These are phyloP conservation scores for Tothia fuscella DNA, from an alignment of 2,329 filamentous ascomycete species.

Conservation along the genomic window DNA sequence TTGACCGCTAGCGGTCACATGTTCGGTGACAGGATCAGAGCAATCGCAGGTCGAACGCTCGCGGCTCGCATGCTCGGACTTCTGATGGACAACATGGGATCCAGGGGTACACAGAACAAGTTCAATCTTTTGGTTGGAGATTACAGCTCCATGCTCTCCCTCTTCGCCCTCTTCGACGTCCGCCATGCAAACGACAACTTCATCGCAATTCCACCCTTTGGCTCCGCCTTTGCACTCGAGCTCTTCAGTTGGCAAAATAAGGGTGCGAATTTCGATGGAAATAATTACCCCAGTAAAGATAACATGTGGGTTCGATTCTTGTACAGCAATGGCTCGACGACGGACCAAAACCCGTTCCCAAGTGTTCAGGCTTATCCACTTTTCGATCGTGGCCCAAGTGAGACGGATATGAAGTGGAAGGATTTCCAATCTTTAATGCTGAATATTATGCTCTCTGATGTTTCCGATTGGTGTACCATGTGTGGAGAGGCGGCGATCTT, in stretches of 20 bases:
- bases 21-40: slow-evolving; percentile 19
- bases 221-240: slow-evolving; percentile 40
- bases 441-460: slow-evolving; percentile 30
- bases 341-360: slow-evolving; percentile 12
- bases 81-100: slow-evolving; percentile 27
- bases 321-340: slow-evolving; percentile 41
- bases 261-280: slow-evolving; percentile 13
- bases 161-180: slow-evolving; percentile 23
- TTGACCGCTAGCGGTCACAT: neutral
- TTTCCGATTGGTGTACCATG: slow-evolving; percentile 39
- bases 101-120: slow-evolving; percentile 26
- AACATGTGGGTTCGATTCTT: slow-evolving; percentile 45
- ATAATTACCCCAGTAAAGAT: slow-evolving; percentile 26
- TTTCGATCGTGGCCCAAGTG: slow-evolving; percentile 36
- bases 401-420: slow-evolving; percentile 35
- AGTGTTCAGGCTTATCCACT: slow-evolving; percentile 32
- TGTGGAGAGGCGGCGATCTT: slow-evolving; percentile 39
- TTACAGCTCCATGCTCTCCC: slow-evolving; percentile 21
- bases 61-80: slow-evolving; percentile 26
- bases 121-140: slow-evolving; percentile 32
- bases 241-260: slow-evolving; percentile 33
- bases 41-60: slow-evolving; percentile 33
- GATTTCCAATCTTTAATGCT: slow-evolving; percentile 38
- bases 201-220: slow-evolving; percentile 36
- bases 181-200: slow-evolving; percentile 29